Evolutionary conservation across 768 basidiomycete species (phyloP).

Genomic region (Lentinula guzmanii): DNA sequence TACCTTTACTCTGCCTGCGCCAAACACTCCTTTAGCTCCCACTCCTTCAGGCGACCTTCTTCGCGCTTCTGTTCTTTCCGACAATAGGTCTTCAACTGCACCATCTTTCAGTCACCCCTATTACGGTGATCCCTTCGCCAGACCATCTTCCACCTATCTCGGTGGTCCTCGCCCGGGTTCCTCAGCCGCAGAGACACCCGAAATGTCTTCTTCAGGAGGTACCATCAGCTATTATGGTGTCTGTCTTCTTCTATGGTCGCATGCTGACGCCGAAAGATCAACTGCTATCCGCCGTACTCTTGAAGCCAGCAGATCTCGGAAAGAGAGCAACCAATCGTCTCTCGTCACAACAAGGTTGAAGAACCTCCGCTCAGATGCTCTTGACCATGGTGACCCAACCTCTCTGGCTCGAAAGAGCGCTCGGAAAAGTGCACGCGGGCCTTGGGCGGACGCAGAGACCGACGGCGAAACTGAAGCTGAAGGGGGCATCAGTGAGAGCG

Average conservation of each 20-base stretch:
- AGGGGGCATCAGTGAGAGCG: conserved; percentile 79
- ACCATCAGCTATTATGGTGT: conserved; percentile 83
- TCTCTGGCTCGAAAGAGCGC: conserved; percentile 51
- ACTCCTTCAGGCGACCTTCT: conserved; percentile 66
- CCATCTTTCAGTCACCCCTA: conserved; percentile 73
- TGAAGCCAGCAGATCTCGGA: conserved; percentile 71
- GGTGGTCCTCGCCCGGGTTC: conserved; percentile 32
- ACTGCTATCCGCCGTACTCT: conserved; percentile 78
- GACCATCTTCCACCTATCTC: conserved; percentile 75
- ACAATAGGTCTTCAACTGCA: conserved; percentile 59
- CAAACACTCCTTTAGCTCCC: conserved; percentile 70
- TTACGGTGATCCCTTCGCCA: conserved; percentile 69
- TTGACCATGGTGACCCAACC: conserved; percentile 46
- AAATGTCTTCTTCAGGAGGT: conserved; percentile 22
- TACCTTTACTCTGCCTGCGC: conserved; percentile 78
- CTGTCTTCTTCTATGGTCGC: conserved; percentile 92
- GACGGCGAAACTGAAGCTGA: conserved; percentile 72
- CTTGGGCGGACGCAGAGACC: conserved; percentile 70
- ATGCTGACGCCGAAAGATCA: conserved; percentile 85
- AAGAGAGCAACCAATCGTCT: conserved; percentile 69
- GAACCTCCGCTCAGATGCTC: conserved; percentile 50
- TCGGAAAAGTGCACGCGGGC: conserved; percentile 56
- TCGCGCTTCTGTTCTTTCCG: conserved; percentile 69
- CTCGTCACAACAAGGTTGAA: conserved; percentile 64
- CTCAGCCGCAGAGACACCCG: conserved; percentile 21